These are phyloP conservation scores for Coemansia sp. DNA, from an alignment of 192 early-diverging fungal genomes.

Conservation along the genomic window DNA sequence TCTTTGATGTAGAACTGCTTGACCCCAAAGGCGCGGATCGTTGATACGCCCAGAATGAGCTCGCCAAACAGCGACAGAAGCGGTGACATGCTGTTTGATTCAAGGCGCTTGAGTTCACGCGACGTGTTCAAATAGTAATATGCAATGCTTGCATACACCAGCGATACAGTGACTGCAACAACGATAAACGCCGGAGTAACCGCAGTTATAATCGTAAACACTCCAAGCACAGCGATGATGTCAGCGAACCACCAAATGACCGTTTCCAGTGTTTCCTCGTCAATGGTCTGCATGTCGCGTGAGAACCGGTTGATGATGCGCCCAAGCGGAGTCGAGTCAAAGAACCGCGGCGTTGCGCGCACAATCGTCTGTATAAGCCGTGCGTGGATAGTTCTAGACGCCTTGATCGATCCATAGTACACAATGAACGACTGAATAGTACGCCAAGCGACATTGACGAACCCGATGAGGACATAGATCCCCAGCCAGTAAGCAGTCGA, in stretches of 20 bases:
- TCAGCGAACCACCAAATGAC: constrained; percentile 57
- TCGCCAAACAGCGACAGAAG: constrained; percentile 81
- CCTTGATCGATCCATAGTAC: constrained; percentile 56
- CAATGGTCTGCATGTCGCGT: constrained; percentile 79
- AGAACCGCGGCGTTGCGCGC: constrained; percentile 78
- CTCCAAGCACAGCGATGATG: constrained; percentile 54
- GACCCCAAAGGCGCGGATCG: constrained; percentile 79
- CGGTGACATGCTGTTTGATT: constrained; percentile 72
- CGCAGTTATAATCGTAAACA: constrained; percentile 59
- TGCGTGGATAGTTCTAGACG: constrained; percentile 61
- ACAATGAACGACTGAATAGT: constrained; percentile 48
- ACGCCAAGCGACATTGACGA: constrained; percentile 37
- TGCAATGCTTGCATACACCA: constrained; percentile 64
- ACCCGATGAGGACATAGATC: constrained; percentile 63
- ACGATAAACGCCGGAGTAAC: constrained; percentile 75
- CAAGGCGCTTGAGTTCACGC: constrained; percentile 85
- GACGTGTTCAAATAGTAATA: constrained; percentile 71
- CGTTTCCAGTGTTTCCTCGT: constrained; percentile 60
- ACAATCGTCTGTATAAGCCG: constrained; percentile 59
- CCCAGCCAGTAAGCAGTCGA: constrained; percentile 65
- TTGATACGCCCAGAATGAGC: constrained; percentile 70
- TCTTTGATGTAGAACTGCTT: constrained; percentile 66
- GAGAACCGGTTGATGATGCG: constrained; percentile 85
- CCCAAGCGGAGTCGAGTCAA: constrained; percentile 82
- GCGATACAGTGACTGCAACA: constrained; percentile 59